phyloP scores from a whole-genome alignment of 2,329 filamentous ascomycete species.

The Alternaria longipes region DNA sequence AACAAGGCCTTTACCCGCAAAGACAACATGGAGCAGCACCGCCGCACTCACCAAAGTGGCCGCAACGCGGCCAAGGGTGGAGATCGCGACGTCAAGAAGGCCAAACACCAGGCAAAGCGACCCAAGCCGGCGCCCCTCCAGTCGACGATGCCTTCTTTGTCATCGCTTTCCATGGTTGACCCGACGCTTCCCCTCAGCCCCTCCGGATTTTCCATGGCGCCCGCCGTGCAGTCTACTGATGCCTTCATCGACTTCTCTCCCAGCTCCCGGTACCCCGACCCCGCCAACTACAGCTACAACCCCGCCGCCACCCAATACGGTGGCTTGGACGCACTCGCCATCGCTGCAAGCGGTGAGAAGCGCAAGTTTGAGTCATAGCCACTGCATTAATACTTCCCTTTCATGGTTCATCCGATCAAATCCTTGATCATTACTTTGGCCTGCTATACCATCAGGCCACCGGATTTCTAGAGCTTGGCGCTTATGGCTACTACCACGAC shows the following conservation, averaged over 20 bases:
- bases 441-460: not conserved
- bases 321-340: constrained; percentile 50
- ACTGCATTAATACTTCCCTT: not conserved
- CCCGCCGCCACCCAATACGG: constrained; percentile 35
- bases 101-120: constrained; percentile 46
- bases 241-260: constrained; percentile 35
- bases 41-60: constrained; percentile 74
- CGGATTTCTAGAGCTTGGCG: constrained; percentile 19
- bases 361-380: constrained; percentile 44
- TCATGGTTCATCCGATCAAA: constrained; percentile 8
- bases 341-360: constrained; percentile 50
- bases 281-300: constrained; percentile 37
- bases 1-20: constrained; percentile 82
- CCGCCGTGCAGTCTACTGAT: constrained; percentile 40
- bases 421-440: constrained; percentile 6
- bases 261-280: constrained; percentile 45
- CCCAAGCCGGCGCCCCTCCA: constrained; percentile 47
- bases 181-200: constrained; percentile 43
- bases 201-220: constrained; percentile 37
- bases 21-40: constrained; percentile 89
- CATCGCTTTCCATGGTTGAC: constrained; percentile 39
- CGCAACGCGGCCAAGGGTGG: constrained; percentile 51
- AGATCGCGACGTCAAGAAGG: constrained; percentile 50
- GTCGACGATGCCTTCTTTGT: constrained; percentile 30
- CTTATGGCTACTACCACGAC: constrained; percentile 18